Evolutionary conservation across 192 early-diverging fungal genomes (phyloP).

Genomic region (Coemansia sp.): DNA sequence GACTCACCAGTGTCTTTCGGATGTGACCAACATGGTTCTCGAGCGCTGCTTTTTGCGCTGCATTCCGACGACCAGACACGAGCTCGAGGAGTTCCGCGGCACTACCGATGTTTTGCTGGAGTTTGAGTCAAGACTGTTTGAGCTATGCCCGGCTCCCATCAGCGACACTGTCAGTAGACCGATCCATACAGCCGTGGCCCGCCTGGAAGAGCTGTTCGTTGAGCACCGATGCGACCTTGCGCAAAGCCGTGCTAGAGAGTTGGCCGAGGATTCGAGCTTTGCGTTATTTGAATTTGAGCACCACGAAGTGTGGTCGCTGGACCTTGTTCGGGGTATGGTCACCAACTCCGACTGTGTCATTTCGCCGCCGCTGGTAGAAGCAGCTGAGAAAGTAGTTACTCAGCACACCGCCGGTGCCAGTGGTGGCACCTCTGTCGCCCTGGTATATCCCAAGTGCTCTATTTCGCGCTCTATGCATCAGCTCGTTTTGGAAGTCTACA

Average conservation of each 20-base stretch:
- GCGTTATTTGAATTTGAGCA: constrained; percentile 6
- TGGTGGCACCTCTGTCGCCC: not conserved
- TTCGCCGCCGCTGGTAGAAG: constrained; percentile 3
- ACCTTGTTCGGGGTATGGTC: constrained; percentile 8
- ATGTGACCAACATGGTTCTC: constrained; percentile 20
- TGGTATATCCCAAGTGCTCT: constrained; percentile 21
- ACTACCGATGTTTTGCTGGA: constrained; percentile 14
- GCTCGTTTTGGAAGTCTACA: constrained; percentile 17
- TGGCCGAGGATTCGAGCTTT: constrained; percentile 28
- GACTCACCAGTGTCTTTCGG: not conserved
- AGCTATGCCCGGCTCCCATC: not conserved
- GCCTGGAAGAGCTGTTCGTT: constrained; percentile 26
- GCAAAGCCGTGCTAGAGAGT: constrained; percentile 13
- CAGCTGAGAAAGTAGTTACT: not conserved
- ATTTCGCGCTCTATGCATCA: constrained; percentile 19
- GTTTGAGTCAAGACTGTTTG: constrained; percentile 26
- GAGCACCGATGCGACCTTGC: constrained; percentile 23
- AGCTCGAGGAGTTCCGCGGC: constrained; percentile 10
- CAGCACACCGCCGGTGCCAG: not conserved
- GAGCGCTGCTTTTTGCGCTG: constrained; percentile 30
- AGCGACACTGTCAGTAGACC: constrained; percentile 5
- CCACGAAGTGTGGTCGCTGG: constrained; percentile 33
- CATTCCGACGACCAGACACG: constrained; percentile 24
- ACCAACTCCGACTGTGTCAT: not conserved
- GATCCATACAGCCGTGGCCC: constrained; percentile 17